Conservation (phyloP, 164 flowering plant genomes). For the Buxus sempervirens region DNA sequence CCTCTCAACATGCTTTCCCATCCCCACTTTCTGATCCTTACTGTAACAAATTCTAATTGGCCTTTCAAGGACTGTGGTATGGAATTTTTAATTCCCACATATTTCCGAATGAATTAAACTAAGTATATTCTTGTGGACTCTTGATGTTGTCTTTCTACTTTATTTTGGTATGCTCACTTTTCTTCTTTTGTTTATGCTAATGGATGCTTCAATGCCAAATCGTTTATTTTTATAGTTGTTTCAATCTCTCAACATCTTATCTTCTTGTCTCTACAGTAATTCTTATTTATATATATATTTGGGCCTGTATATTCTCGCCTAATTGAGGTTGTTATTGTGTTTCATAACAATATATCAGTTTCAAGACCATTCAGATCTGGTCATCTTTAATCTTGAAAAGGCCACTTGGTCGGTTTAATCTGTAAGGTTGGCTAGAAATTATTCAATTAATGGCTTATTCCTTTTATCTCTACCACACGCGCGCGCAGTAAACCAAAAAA, state of each 20-base stretch:
- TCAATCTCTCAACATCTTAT: not conserved
- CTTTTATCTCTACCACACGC: no score
- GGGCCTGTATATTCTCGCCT: not conserved
- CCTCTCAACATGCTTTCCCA: no score
- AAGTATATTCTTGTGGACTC: constrained; percentile 10
- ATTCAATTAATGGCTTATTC: not conserved
- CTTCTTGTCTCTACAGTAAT: not conserved
- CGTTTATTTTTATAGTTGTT: not conserved
- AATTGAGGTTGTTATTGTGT: not conserved
- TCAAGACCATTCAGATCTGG: not conserved
- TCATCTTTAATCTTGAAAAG: constrained; percentile 1
- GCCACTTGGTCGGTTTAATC: not conserved
- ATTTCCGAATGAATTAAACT: constrained; percentile 15
- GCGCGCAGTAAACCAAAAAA: no score
- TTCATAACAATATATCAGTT: not conserved
- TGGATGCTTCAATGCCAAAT: constrained; percentile 23
- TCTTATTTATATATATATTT: constrained; percentile 3
- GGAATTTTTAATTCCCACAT: constrained; percentile 10
- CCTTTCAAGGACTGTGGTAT: constrained; percentile 15
- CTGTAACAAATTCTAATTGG: constrained; percentile 8
- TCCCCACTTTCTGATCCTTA: constrained; percentile 11
- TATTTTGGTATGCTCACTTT: constrained; percentile 4
- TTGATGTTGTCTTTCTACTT: constrained; percentile 14
- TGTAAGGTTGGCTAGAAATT: not conserved
- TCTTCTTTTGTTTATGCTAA: constrained; percentile 9